phyloP scores from a whole-genome alignment of 1,284 basidiomycete species.

The Boletus smithii region DNA sequence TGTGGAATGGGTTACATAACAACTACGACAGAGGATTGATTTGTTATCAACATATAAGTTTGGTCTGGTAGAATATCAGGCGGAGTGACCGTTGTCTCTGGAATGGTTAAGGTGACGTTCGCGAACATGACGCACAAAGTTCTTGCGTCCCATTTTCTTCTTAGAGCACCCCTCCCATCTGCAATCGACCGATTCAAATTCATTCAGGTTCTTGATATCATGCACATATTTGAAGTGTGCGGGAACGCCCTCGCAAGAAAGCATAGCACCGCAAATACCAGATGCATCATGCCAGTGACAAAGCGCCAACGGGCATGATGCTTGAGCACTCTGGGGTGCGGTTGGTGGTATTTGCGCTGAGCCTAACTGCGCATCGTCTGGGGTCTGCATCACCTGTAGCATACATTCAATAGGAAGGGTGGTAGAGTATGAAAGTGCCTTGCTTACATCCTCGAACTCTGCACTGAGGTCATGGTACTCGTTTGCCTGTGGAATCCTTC shows the following conservation, averaged over 20 bases:
- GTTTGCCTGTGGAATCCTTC: no score
- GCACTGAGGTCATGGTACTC: no score
- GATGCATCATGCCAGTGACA: no score
- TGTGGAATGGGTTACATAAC: no score
- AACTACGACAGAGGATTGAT: no score
- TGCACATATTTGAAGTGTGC: constrained; percentile 1
- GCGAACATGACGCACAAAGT: neutral
- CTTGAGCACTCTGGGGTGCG: neutral
- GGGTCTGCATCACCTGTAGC: neutral
- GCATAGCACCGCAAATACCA: neutral
- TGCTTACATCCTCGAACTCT: no score
- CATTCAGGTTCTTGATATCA: neutral
- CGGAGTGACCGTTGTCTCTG: no score
- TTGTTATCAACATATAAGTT: no score
- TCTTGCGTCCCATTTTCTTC: neutral
- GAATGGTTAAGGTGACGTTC: neutral
- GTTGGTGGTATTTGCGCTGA: neutral
- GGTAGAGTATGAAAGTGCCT: neutral
- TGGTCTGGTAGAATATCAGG: no score
- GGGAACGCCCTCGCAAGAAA: neutral
- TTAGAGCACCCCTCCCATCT: neutral
- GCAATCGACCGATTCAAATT: neutral
- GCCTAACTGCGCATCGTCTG: neutral
- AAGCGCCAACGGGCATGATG: neutral
- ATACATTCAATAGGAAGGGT: neutral